phyloP scores from a whole-genome alignment of 202 grass and related monocot genomes.

The Elaeis oleifera region DNA sequence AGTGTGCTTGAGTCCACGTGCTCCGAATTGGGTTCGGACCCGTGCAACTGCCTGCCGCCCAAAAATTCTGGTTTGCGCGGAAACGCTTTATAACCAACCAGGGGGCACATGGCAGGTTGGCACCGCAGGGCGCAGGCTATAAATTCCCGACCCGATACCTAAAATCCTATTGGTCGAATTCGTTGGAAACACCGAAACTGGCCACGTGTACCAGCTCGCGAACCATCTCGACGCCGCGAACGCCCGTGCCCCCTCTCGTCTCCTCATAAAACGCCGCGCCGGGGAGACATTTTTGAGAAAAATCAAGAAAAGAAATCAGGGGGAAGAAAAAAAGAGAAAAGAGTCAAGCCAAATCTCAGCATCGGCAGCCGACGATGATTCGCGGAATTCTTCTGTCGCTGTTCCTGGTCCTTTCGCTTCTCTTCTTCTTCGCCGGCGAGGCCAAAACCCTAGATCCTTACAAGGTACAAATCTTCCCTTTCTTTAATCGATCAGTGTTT shows the following conservation, averaged over 20 bases:
- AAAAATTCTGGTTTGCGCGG: too few relatives aligned
- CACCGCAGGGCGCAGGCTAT: too few relatives aligned
- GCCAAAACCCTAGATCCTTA: slow-evolving; percentile 59
- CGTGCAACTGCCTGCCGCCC: too few relatives aligned
- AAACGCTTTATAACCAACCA: too few relatives aligned
- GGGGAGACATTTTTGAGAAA: slow-evolving; percentile 9
- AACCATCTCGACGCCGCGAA: slow-evolving; percentile 33
- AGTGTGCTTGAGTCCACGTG: too few relatives aligned
- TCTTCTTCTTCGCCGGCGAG: slow-evolving; percentile 29
- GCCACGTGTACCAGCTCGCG: slow-evolving; percentile 40
- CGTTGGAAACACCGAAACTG: slow-evolving; percentile 29
- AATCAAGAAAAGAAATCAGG: slow-evolving; percentile 5
- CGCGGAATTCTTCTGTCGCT: not conserved
- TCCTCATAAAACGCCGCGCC: slow-evolving; percentile 14
- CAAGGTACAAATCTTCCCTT: slow-evolving; percentile 34
- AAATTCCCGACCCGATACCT: not conserved
- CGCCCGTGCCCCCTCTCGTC: not conserved
- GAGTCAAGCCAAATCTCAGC: slow-evolving; percentile 10
- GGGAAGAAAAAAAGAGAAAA: slow-evolving; percentile 5
- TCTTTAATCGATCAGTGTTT: not conserved
- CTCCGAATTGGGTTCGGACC: too few relatives aligned
- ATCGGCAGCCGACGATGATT: slow-evolving; percentile 1
- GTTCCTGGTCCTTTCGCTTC: slow-evolving; percentile 38
- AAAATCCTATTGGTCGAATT: slow-evolving; percentile 52
- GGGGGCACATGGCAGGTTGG: too few relatives aligned